These are phyloP conservation scores for Fusarium nygamai DNA, from an alignment of 2,329 filamentous ascomycete genomes.

Conservation along the genomic window DNA sequence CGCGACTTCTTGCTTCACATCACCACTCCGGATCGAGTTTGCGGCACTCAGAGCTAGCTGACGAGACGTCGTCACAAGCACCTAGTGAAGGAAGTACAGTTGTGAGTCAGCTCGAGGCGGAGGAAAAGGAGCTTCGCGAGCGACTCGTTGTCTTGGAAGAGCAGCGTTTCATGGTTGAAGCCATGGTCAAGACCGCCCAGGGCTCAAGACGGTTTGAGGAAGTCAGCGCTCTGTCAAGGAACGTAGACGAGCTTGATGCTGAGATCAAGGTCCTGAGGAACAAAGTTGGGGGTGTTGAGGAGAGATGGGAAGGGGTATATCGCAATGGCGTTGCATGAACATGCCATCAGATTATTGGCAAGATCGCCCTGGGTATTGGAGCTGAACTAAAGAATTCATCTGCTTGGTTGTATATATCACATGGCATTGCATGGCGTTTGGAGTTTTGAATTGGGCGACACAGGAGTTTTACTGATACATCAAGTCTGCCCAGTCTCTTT, in stretches of 20 bases:
- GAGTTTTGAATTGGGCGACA: conserved; percentile 25
- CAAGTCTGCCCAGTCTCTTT: conserved; percentile 2
- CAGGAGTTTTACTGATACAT: background rate
- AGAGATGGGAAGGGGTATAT: conserved; percentile 65
- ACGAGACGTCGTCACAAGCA: conserved; percentile 57
- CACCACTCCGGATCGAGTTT: conserved; percentile 51
- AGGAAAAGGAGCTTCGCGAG: conserved; percentile 85
- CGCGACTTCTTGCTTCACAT: conserved; percentile 47
- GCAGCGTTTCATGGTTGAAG: conserved; percentile 87
- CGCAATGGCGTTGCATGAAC: conserved; percentile 42
- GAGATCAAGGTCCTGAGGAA: conserved; percentile 77
- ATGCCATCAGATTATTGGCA: background rate
- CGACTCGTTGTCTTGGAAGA: conserved; percentile 87
- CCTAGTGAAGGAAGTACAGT: conserved; percentile 63
- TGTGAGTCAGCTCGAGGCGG: conserved; percentile 73
- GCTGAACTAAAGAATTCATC: background rate
- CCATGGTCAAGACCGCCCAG: conserved; percentile 83
- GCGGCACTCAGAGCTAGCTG: conserved; percentile 59
- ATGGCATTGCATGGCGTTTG: conserved; percentile 51
- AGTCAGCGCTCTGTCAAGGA: conserved; percentile 79
- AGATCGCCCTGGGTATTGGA: background rate
- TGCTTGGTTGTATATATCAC: conserved; percentile 10
- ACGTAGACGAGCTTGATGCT: conserved; percentile 81
- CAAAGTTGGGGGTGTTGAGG: conserved; percentile 74
- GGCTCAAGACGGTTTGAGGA: conserved; percentile 86